Evolutionary conservation across 208 protist species (phyloP), one percentile per base, ranked within the genome.

Genomic region (Angomonas desouzai): DNA sequence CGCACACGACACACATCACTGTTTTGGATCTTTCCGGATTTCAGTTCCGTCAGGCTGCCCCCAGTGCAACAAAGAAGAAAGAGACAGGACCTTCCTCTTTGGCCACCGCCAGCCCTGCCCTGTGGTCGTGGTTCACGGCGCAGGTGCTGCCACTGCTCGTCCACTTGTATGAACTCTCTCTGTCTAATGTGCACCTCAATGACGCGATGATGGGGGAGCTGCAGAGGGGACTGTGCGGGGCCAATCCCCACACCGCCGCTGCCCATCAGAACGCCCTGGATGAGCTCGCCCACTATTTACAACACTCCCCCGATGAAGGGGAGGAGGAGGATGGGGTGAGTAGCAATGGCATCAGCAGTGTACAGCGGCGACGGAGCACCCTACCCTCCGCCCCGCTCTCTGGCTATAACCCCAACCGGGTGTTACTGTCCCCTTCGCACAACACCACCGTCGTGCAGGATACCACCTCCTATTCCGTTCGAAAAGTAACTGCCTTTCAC

Each of bases 71-170:
- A 13, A 40, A 40, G 13, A 13, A 6, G 6, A 13, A 40, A 13
- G 36, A 40, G 6, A 13, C 9, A 40, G 36, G 9, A 6, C 36
- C 36, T 40, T 40, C 36, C 36, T 18, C 36, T 13, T 40, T 13
- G 9, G 13, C 36, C 13, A 18, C 36, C 36, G 36, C 36, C 6
- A 13, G 36, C 36, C 36, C 36, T 13, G 36, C 36, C 6, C 76
- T 91, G 68, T 93, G 87, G 87, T 49, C 60, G 48, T 93, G 83
- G 83, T 74, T 90, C 47, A 79, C 66, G 27, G 62, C 62, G 27
- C 65, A 83, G 22, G 65, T 91, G 16, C 53, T 94, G 22, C 83
- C 88, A 1, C 59, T 74, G 38, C 81, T 94, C 38, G 23, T 51
- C 38, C 72, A 55, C 2, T 66, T 94, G 23, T 53, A 72, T 49